These are phyloP conservation scores for Pestalotiopsis sp. DNA, from an alignment of 2,329 filamentous ascomycete genomes.

Conservation along the genomic window DNA sequence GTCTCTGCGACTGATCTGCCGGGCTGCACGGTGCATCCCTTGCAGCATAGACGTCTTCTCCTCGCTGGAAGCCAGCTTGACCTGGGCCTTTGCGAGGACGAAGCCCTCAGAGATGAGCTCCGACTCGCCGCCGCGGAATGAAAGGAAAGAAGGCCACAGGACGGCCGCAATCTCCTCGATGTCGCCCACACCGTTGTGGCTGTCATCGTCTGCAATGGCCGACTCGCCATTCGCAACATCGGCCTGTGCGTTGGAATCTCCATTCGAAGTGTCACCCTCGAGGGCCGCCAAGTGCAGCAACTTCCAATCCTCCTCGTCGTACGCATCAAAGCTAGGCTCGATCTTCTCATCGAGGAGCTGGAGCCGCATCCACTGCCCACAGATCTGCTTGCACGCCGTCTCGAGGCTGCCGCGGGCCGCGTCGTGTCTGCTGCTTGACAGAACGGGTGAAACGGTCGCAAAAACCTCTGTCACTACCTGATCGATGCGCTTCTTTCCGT, in stretches of 20 bases:
- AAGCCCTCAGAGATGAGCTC: slow-evolving; percentile 16
- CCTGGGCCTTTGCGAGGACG: slow-evolving; percentile 15
- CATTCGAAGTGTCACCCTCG: neutral
- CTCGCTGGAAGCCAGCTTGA: slow-evolving; percentile 14
- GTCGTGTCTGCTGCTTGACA: slow-evolving; percentile 34
- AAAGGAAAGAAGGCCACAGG: slow-evolving; percentile 16
- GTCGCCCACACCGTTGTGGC: neutral
- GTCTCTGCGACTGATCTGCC: slow-evolving; percentile 14
- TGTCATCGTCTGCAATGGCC: slow-evolving; percentile 6
- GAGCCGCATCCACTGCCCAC: slow-evolving; percentile 36
- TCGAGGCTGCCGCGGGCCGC: slow-evolving; percentile 32
- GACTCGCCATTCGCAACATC: neutral
- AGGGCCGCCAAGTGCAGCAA: neutral
- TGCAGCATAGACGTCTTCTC: slow-evolving; percentile 13
- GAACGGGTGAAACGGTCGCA: slow-evolving; percentile 36
- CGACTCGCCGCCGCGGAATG: slow-evolving; percentile 11
- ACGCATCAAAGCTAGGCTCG: slow-evolving; percentile 28
- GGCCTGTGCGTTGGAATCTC: neutral
- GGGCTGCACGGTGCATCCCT: slow-evolving; percentile 14
- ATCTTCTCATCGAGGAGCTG: slow-evolving; percentile 36
- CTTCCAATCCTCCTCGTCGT: slow-evolving; percentile 14
- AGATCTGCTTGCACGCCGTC: slow-evolving; percentile 30
- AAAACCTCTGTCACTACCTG: slow-evolving; percentile 37
- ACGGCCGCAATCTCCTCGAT: slow-evolving; percentile 14
- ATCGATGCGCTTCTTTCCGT: slow-evolving; percentile 30